These are phyloP conservation scores for Ceratocystiopsis brevicomis DNA, from an alignment of 2,329 filamentous ascomycete genomes.

Conservation along the genomic window DNA sequence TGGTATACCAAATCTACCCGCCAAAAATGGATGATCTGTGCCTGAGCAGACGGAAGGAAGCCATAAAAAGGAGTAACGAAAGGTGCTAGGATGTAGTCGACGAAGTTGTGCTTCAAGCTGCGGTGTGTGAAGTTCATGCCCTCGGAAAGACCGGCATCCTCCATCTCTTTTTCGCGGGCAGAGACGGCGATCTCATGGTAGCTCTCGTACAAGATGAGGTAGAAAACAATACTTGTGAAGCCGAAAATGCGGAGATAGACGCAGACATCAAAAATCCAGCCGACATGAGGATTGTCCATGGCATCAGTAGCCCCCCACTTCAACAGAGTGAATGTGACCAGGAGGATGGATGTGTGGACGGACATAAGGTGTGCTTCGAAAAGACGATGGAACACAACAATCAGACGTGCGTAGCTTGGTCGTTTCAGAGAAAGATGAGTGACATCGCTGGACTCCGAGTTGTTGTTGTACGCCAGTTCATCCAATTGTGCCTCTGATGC, in stretches of 20 bases:
- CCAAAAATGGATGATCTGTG: conserved; percentile 51
- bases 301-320: conserved; percentile 31
- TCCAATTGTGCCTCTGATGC: conserved; percentile 25
- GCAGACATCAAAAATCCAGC: conserved; percentile 41
- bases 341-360: conserved; percentile 44
- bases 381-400: conserved; percentile 44
- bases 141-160: conserved; percentile 40
- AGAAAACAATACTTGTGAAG: conserved; percentile 42
- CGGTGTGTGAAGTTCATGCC: conserved; percentile 47
- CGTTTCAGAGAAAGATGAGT: conserved; percentile 30
- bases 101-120: conserved; percentile 31
- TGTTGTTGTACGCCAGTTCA: background rate
- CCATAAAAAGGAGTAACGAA: conserved; percentile 50
- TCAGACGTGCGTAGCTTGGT: conserved; percentile 35
- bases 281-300: conserved; percentile 32
- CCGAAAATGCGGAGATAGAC: conserved; percentile 39
- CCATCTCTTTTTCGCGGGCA: conserved; percentile 46
- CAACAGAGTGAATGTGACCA: conserved; percentile 44
- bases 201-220: conserved; percentile 47
- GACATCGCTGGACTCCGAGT: conserved; percentile 22
- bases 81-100: conserved; percentile 47
- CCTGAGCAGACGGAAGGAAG: conserved; percentile 47
- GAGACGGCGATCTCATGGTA: conserved; percentile 45
- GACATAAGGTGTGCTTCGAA: conserved; percentile 59
- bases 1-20: conserved; percentile 50